phyloP scores from a whole-genome alignment of 192 early-diverging fungal genomes.

The Gorgonomyces haynaldii region DNA sequence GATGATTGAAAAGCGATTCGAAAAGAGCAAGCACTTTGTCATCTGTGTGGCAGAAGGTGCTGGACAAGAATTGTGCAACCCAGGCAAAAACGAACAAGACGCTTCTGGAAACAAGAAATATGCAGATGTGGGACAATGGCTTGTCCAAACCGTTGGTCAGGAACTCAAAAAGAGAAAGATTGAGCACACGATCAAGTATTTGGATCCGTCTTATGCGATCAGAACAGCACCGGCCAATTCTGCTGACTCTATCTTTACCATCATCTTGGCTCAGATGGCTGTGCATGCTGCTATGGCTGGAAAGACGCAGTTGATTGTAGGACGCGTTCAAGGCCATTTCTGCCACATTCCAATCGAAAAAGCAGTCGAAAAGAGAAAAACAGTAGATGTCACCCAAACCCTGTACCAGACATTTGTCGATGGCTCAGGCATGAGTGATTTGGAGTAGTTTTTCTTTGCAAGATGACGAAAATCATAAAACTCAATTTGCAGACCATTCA shows the following conservation, averaged over 20 bases:
- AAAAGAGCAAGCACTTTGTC: constrained; percentile 8
- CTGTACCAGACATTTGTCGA: constrained; percentile 13
- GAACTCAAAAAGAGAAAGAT: constrained; percentile 10
- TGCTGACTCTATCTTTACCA: constrained; percentile 18
- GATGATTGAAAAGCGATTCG: constrained; percentile 6
- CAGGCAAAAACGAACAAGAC: constrained; percentile 5
- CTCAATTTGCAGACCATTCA: too few species aligned
- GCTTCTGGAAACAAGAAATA: constrained; percentile 18
- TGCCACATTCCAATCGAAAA: constrained; percentile 17
- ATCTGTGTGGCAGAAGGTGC: constrained; percentile 26
- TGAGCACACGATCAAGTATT: constrained; percentile 21
- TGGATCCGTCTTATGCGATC: constrained; percentile 26
- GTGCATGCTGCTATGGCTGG: constrained; percentile 29
- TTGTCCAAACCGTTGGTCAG: constrained; percentile 13
- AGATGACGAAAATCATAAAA: too few species aligned
- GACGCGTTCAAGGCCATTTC: constrained; percentile 14
- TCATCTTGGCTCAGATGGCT: constrained; percentile 17
- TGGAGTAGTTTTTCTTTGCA: too few species aligned
- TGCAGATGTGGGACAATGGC: constrained; percentile 17
- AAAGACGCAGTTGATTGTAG: constrained; percentile 21
- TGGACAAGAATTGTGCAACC: constrained; percentile 15
- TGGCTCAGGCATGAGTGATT: too few species aligned
- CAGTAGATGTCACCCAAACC: constrained; percentile 13
- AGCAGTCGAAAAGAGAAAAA: constrained; percentile 20
- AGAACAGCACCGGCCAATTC: constrained; percentile 10